phyloP scores from a whole-genome alignment of 331 rosid genomes.

The Rosa hybrid region DNA sequence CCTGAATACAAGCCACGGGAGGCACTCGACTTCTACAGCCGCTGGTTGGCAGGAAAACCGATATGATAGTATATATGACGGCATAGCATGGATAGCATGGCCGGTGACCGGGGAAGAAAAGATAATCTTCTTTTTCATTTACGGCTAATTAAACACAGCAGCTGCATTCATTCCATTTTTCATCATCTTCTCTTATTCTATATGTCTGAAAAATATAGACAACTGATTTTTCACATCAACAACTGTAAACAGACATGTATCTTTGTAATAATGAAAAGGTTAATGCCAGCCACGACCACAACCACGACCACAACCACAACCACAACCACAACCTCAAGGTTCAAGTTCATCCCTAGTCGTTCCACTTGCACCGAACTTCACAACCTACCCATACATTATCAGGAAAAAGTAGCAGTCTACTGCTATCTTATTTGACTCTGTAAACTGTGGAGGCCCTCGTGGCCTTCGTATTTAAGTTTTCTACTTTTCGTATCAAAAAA shows the following conservation, averaged over 20 bases:
- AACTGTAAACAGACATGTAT: background rate
- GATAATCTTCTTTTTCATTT: background rate
- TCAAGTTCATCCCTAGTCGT: background rate
- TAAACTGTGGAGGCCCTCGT: no score
- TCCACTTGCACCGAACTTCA: background rate
- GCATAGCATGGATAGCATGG: background rate
- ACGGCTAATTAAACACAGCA: background rate
- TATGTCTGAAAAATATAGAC: background rate
- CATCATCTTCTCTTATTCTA: background rate
- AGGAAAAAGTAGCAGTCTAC: background rate
- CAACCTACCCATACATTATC: background rate
- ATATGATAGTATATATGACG: conserved; percentile 16
- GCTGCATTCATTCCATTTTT: background rate
- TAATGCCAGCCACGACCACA: background rate
- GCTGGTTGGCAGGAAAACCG: conserved; percentile 36
- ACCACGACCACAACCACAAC: background rate
- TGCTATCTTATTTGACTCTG: no score
- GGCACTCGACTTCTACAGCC: conserved; percentile 49
- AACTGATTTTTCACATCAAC: background rate
- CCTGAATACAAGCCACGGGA: conserved; percentile 55
- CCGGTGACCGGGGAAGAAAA: background rate
- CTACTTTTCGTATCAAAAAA: no score
- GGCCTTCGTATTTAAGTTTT: no score
- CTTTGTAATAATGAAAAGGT: background rate
- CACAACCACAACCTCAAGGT: background rate